Conservation (phyloP, 1,284 basidiomycete genomes). For the Cystobasidium sp. region DNA sequence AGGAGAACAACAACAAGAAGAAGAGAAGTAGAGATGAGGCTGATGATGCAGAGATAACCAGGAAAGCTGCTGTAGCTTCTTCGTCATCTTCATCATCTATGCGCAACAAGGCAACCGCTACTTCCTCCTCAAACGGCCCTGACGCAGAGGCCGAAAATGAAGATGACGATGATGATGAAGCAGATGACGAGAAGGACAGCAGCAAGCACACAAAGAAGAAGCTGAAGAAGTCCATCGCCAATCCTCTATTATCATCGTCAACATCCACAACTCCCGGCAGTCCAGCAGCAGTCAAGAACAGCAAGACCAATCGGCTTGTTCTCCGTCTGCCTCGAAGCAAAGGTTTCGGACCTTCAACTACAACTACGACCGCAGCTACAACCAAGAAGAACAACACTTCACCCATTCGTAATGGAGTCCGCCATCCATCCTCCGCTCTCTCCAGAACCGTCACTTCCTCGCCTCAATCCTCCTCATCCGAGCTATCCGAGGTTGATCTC, state of each 20-base stretch:
- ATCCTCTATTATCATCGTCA: not conserved
- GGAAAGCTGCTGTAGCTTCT: not conserved
- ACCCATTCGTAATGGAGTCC: constrained; percentile 6
- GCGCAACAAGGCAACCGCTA: not conserved
- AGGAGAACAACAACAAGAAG: constrained; percentile 43
- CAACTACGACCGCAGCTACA: not conserved
- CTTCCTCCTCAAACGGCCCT: not conserved
- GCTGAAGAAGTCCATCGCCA: constrained; percentile 11
- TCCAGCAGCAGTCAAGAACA: not conserved
- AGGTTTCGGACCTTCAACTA: constrained; percentile 26
- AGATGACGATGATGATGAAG: constrained; percentile 30
- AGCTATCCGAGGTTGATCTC: constrained; percentile 20
- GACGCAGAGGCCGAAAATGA: constrained; percentile 9
- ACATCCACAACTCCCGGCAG: not conserved
- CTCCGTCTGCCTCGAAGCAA: constrained; percentile 39
- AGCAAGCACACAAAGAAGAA: constrained; percentile 8
- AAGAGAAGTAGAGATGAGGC: constrained; percentile 29
- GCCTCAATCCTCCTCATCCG: constrained; percentile 27
- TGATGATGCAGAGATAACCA: not conserved
- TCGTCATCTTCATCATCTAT: not conserved
- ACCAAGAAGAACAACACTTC: constrained; percentile 8
- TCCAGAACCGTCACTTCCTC: constrained; percentile 26
- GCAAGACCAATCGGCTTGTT: constrained; percentile 29
- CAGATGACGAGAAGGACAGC: constrained; percentile 14
- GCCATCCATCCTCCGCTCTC: constrained; percentile 7